These are phyloP conservation scores for Lactifluus piperatus DNA, from an alignment of 768 basidiomycete genomes.

Conservation along the genomic window DNA sequence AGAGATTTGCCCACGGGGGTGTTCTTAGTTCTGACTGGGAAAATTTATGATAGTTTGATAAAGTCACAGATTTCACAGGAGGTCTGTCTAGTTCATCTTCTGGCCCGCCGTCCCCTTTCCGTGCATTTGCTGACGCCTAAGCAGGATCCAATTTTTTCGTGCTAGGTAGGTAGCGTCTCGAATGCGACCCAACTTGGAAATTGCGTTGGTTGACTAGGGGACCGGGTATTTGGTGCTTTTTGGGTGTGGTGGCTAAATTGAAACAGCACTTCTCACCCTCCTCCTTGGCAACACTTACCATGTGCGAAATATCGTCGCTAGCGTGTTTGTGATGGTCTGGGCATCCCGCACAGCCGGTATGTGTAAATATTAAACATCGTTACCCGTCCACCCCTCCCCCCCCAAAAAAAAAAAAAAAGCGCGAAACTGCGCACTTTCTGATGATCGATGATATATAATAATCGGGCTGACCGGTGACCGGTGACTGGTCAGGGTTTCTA, in stretches of 20 bases:
- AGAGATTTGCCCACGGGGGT: neutral
- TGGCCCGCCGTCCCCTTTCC: too few species aligned
- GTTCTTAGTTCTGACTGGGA: neutral
- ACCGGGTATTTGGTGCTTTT: neutral
- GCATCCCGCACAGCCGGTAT: conserved; percentile 47
- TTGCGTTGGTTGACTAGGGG: too few species aligned
- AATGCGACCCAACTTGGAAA: too few species aligned
- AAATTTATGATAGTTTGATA: neutral
- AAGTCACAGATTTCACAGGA: conserved; percentile 5
- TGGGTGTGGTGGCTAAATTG: conserved; percentile 25
- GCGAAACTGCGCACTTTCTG: too few species aligned
- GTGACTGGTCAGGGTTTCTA: conserved; percentile 57
- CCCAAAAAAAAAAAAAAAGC: too few species aligned
- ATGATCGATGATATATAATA: too few species aligned
- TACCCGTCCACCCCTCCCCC: too few species aligned
- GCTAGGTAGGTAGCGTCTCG: conserved; percentile 31
- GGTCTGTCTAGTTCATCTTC: too few species aligned
- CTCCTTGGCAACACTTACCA: conserved; percentile 51
- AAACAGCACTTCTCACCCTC: conserved; percentile 49
- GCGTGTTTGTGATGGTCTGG: conserved; percentile 61
- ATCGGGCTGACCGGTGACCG: too few species aligned
- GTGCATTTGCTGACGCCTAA: neutral
- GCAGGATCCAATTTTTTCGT: conserved; percentile 50
- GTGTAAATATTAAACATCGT: too few species aligned
- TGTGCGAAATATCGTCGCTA: conserved; percentile 48